A percentile compares a stretch with the other conserved stretches of the same genome.
Conservation (phyloP, 2,329 filamentous ascomycete species). For the Arthrobotrys entomopaga region DNA sequence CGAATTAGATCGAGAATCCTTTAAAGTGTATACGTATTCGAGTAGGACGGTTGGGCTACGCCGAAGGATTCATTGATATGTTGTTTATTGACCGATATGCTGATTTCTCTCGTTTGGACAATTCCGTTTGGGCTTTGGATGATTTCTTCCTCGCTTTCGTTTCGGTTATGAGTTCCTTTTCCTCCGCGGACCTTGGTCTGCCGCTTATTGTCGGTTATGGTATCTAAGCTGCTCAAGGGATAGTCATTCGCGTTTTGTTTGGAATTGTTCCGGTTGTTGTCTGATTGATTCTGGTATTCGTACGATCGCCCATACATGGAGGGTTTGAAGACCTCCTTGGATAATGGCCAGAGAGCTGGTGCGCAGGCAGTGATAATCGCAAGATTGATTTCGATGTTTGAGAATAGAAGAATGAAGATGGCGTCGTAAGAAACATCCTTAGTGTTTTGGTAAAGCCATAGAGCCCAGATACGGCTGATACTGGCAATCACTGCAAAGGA, state of each 20-base stretch:
- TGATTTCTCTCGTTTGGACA: constrained; percentile 28
- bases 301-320: constrained; percentile 29
- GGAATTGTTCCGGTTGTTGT: constrained; percentile 18
- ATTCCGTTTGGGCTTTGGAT: constrained; percentile 32
- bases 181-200: constrained; percentile 30
- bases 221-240: constrained; percentile 12
- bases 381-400: constrained; percentile 62
- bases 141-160: constrained; percentile 44
- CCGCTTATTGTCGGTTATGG: neutral
- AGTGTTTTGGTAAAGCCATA: constrained; percentile 57
- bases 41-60: too few relatives aligned
- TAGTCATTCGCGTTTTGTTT: constrained; percentile 11
- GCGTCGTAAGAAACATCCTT: constrained; percentile 55
- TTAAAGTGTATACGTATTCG: too few relatives aligned
- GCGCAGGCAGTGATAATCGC: constrained; percentile 64
- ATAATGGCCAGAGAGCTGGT: constrained; percentile 62
- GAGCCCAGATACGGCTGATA: constrained; percentile 58
- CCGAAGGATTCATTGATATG: constrained; percentile 25
- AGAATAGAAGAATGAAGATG: constrained; percentile 57
- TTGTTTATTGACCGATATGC: constrained; percentile 27
- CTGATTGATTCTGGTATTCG: constrained; percentile 15
- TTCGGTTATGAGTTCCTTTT: constrained; percentile 24
- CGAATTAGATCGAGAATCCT: too few relatives aligned
- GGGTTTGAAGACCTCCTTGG: constrained; percentile 57
- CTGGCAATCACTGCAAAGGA: constrained; percentile 58